These are phyloP conservation scores for Aspergillus unguis DNA, from an alignment of 2,329 filamentous ascomycete species.

Conservation along the genomic window DNA sequence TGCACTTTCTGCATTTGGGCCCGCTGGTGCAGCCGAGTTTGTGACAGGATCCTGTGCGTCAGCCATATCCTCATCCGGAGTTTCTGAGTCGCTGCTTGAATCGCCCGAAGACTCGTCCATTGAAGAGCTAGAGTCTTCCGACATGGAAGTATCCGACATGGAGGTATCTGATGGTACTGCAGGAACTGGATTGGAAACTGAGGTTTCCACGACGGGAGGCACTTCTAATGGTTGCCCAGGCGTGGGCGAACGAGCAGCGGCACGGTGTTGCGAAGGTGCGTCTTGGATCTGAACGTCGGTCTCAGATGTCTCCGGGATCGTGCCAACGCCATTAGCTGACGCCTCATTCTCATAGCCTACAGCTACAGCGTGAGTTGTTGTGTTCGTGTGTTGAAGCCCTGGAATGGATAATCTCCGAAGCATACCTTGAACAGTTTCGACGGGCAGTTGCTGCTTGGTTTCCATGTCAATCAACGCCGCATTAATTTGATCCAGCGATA, in stretches of 20 bases:
- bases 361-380: constrained; percentile 9
- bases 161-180: no score
- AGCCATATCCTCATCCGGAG: constrained; percentile 16
- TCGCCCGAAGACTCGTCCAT: constrained; percentile 40
- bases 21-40: background rate
- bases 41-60: constrained; percentile 4
- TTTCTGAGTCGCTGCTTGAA: constrained; percentile 19
- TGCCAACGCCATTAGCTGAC: background rate
- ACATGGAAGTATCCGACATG: constrained; percentile 21
- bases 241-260: background rate
- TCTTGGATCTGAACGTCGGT: background rate
- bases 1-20: constrained; percentile 1
- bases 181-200: no score
- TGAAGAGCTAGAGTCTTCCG: constrained; percentile 32
- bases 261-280: background rate
- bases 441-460: constrained; percentile 15
- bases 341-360: background rate
- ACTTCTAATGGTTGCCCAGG: background rate
- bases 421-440: constrained; percentile 21
- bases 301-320: background rate
- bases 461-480: constrained; percentile 28
- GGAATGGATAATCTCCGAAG: constrained; percentile 4
- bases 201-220: no score
- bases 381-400: background rate
- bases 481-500: constrained; percentile 45